Conservation (phyloP, 306 rosid genomes). For the Dryas octopetala region DNA sequence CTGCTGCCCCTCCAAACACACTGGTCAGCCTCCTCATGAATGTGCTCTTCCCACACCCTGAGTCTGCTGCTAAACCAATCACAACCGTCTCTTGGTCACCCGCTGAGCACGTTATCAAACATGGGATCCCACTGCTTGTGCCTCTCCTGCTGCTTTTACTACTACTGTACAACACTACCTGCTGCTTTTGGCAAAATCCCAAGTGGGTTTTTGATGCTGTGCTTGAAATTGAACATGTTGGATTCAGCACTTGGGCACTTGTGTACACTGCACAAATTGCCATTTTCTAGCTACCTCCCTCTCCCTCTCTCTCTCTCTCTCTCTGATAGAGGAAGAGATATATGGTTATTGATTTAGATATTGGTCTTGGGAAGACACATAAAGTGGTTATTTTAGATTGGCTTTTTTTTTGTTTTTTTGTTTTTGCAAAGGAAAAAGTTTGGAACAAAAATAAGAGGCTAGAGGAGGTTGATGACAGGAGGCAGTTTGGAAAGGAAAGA, state of each 20-base stretch:
- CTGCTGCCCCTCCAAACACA: conserved; percentile 94
- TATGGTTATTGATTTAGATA: conserved; percentile 15
- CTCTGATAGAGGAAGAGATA: background rate
- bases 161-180: conserved; percentile 58
- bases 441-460: conserved; percentile 49
- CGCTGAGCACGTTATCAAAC: conserved; percentile 62
- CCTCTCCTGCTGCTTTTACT: too few species aligned
- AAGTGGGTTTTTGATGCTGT: conserved; percentile 41
- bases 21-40: conserved; percentile 97
- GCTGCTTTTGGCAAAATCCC: conserved; percentile 66
- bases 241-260: conserved; percentile 58
- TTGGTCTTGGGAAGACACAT: conserved; percentile 29
- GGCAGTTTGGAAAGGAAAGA: conserved; percentile 34
- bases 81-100: conserved; percentile 71
- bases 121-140: too few species aligned
- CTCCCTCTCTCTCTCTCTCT: conserved; percentile 16
- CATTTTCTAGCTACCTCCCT: conserved; percentile 35
- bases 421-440: conserved; percentile 17
- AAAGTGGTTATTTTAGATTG: conserved; percentile 11
- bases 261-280: conserved; percentile 84
- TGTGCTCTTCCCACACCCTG: conserved; percentile 96
- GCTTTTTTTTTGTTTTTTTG: background rate
- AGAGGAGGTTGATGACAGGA: conserved; percentile 29
- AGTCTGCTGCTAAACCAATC: conserved; percentile 96
- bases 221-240: conserved; percentile 57